Evolutionary conservation across 495 filamentous ascomycete species (phyloP), one percentile per base, ranked within the genome.

Genomic region (Darksidea phi): DNA sequence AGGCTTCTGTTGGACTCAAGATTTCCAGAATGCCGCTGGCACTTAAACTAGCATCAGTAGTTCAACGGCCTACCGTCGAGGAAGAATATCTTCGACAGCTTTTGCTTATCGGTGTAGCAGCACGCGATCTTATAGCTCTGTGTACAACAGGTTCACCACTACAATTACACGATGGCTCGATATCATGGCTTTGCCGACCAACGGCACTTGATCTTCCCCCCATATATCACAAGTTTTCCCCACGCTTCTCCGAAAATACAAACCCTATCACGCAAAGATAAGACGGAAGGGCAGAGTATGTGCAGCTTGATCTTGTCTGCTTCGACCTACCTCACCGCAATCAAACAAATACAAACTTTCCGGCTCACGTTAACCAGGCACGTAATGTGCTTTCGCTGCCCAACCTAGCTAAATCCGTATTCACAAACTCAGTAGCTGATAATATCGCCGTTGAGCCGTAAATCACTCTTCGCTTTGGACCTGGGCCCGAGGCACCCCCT

Each of bases 361-460:
- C 66, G 1, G 46, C 38, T 2, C 54, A 50, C 53, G 20, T 73
- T 24, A 37, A 61, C 4, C 52, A 66, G 1, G 68, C 71, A 1
- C 34, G 52, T 4, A 26, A 75, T 53, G 49, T 53, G 65, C 80
- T 84, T 73, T 90, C 87, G 67, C 75, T 75, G 1, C 95, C 95
- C 61, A 99, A 71, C 66, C 83, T 84, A 64, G 85, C 86, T 73
- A 97, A 71, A 74, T 95, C 93, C 58, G 87, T 83, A 48, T 73
- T 77, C 48, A 97, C 77, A 75, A 99, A 99, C 65, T 92, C 88
- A 67, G 84, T 84, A 0, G 95, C 93, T 70, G 91, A 96, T 61
- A 97, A 80, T 71, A 97, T 71, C 72, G 97, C 94, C 47, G 92
- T 99, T 71, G 91, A 95, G 5, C 95, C 95, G 74, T 99, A 99